These are phyloP conservation scores for Reutealis trisperma DNA, from an alignment of 345 rosid genomes.

Conservation along the genomic window DNA sequence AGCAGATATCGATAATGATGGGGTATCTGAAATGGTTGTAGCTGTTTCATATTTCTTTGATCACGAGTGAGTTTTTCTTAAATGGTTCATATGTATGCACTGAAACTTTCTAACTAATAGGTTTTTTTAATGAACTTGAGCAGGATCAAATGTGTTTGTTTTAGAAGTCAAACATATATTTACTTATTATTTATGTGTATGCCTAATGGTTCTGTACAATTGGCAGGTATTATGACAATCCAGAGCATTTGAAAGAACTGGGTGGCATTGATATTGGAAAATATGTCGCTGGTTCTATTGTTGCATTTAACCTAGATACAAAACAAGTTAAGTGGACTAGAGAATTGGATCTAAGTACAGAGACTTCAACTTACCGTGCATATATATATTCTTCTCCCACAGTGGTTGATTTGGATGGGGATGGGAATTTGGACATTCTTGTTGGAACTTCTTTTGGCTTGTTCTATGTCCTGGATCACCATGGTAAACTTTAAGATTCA, in stretches of 20 bases:
- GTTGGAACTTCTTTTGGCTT: conserved; percentile 96
- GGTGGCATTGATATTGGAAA: conserved; percentile 86
- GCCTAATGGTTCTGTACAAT: not conserved
- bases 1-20: conserved; percentile 97
- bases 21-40: conserved; percentile 88
- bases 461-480: conserved; percentile 96
- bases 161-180: not conserved
- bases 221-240: conserved; percentile 89
- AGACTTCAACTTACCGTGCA: conserved; percentile 66
- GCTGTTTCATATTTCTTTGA: conserved; percentile 97
- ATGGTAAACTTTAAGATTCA: conserved; percentile 51
- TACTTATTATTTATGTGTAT: not conserved
- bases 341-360: conserved; percentile 85
- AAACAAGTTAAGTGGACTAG: conserved; percentile 95
- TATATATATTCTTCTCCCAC: conserved; percentile 93
- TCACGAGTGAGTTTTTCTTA: conserved; percentile 72
- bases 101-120: not conserved
- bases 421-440: conserved; percentile 96
- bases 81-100: conserved; percentile 1
- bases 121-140: conserved; percentile 2
- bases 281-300: conserved; percentile 85
- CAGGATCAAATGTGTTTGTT: not conserved
- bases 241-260: conserved; percentile 85
- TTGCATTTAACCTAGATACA: conserved; percentile 94
- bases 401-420: conserved; percentile 98